phyloP scores from a whole-genome alignment of 345 rosid species.

The Hibiscus tridactylites region DNA sequence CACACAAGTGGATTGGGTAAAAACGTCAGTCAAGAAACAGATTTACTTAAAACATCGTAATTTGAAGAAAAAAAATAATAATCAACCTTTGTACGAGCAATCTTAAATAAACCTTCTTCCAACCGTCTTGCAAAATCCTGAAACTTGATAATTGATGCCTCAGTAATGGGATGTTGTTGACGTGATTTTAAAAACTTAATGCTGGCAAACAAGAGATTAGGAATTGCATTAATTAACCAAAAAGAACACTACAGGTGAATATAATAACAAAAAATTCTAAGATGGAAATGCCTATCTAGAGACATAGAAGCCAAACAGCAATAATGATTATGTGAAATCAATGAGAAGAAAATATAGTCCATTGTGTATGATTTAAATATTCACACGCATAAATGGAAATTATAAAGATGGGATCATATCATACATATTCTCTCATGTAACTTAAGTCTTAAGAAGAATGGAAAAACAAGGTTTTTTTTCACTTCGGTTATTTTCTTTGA shows the following conservation, averaged over 20 bases:
- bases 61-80: neutral
- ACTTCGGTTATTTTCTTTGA: neutral
- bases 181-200: slow-evolving; percentile 40
- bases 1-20: neutral
- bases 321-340: neutral
- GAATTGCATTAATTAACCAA: neutral
- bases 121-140: slow-evolving; percentile 68
- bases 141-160: slow-evolving; percentile 35
- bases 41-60: neutral
- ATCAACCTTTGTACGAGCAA: slow-evolving; percentile 53
- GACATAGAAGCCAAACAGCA: neutral
- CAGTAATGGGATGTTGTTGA: slow-evolving; percentile 31
- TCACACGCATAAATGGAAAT: neutral
- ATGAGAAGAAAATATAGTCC: neutral
- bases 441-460: neutral
- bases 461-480: neutral
- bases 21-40: neutral
- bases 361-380: neutral
- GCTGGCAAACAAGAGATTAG: slow-evolving; percentile 29
- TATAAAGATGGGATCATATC: neutral
- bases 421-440: neutral
- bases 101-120: slow-evolving; percentile 75
- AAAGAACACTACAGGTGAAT: neutral
- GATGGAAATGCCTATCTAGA: neutral
- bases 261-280: neutral